A percentile compares a stretch with the other conserved stretches of the same genome.
These are phyloP conservation scores for Lunasporangiospora selenospora DNA, from an alignment of 192 early-diverging fungal genomes.

Conservation along the genomic window DNA sequence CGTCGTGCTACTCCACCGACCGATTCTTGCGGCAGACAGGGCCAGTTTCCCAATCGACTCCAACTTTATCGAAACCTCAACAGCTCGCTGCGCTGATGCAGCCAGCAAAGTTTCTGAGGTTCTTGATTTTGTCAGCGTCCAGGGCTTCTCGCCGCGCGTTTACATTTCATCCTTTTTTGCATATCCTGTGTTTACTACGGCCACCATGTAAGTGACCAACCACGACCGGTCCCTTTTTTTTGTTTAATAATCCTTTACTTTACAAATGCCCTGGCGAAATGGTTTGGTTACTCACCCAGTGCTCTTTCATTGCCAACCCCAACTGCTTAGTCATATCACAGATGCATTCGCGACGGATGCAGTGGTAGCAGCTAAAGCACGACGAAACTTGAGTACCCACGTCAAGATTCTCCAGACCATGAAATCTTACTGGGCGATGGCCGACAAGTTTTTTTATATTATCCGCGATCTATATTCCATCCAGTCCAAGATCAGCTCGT, in stretches of 20 bases:
- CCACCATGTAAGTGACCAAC: conserved; percentile 54
- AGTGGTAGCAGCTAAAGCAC: conserved; percentile 48
- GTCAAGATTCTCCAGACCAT: conserved; percentile 50
- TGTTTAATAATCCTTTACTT: no score
- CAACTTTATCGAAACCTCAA: conserved; percentile 48
- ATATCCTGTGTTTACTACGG: conserved; percentile 56
- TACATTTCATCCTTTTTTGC: conserved; percentile 50
- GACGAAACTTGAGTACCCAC: conserved; percentile 43
- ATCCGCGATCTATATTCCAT: conserved; percentile 47
- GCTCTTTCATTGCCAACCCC: no score
- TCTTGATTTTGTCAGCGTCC: conserved; percentile 19
- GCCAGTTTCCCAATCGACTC: conserved; percentile 25
- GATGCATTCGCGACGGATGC: conserved; percentile 50
- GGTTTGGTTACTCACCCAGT: no score
- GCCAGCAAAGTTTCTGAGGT: conserved; percentile 49
- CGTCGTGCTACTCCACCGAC: conserved; percentile 56
- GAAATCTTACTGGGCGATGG: conserved; percentile 59
- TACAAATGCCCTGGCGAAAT: no score
- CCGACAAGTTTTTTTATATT: conserved; percentile 54
- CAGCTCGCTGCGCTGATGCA: conserved; percentile 48
- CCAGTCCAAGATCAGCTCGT: conserved; percentile 46
- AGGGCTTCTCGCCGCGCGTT: conserved; percentile 38
- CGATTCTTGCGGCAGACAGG: conserved; percentile 47
- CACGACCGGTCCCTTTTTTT: no score
- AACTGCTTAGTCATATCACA: conserved; percentile 49